Evolutionary conservation across 2,329 filamentous ascomycete species (phyloP), one percentile per base, ranked within the genome.

Genomic region (Rosellinia necatrix): DNA sequence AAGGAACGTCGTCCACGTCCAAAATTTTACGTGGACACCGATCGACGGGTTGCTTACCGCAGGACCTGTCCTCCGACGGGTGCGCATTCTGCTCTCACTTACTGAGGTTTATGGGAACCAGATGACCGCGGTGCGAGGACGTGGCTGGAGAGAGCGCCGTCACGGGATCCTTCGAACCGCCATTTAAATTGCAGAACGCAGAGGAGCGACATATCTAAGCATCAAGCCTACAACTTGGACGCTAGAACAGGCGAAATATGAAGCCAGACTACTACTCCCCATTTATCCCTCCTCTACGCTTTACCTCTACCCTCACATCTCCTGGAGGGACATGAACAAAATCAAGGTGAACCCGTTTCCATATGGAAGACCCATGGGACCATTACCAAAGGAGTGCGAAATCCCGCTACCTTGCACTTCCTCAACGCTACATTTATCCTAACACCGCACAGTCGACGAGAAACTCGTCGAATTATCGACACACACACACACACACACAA

Each of bases 1-100:
- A 13, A 32, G 19, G 6, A 15, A 13, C 15, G 15, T 40, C 30
- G n/a, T 10, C 13, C 22, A 43, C 37, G 8, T 32, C 17, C 27
- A 38, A 9, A 12, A n/a, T 54, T 46, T 42, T 38, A 22, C 30
- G 42, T 59, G 56, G 56, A 56, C 56, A 59, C 52, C 56, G 56
- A 59, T 59, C 56, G 52, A 29, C 24, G 9, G 30, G 42, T 44
- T 21, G 22, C 35, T 46, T 48, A 35, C 44, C 19, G 35, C 48
- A 49, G 42, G 32, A 25, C 32, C 38, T 35, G 12, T 10, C 29
- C 25, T 30, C 53, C 29, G 49, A 7, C 47, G 13, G 17, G 25
- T 32, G 52, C 27, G n/a, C 29, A n/a, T n/a, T 35, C 38, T 34
- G 30, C 4, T 27, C 44, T 49, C 30, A 25, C 49, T 44, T 43